Percentiles rank a stretch among this genome's conserved stretches.
phyloP scores from a whole-genome alignment of 1,139 yeast genomes.

The Pichia sp. region DNA sequence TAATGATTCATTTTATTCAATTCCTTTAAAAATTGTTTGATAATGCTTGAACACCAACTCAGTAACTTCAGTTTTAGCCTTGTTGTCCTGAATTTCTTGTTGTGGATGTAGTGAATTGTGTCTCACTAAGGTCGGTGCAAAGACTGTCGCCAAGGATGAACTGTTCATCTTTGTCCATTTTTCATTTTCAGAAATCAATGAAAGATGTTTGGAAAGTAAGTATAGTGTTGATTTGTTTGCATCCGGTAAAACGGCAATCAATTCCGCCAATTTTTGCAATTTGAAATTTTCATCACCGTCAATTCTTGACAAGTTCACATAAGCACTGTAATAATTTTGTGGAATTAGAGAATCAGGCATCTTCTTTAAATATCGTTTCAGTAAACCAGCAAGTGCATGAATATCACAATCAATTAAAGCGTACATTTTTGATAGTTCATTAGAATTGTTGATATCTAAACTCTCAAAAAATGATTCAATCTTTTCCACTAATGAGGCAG shows the following conservation, averaged over 20 bases:
- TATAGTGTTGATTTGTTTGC: constrained; percentile 59
- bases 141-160: constrained; percentile 81
- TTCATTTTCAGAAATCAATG: constrained; percentile 41
- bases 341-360: constrained; percentile 84
- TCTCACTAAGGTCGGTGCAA: constrained; percentile 89
- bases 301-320: constrained; percentile 39
- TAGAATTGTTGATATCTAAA: constrained; percentile 23
- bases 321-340: constrained; percentile 56
- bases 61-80: constrained; percentile 68
- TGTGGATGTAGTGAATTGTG: constrained; percentile 60
- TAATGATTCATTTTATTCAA: background rate
- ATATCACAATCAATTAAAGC: constrained; percentile 59
- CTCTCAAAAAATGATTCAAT: constrained; percentile 36
- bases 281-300: constrained; percentile 22
- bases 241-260: constrained; percentile 43
- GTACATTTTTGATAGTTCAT: constrained; percentile 33
- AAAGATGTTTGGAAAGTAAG: constrained; percentile 55
- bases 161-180: constrained; percentile 65
- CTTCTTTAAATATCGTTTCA: constrained; percentile 78
- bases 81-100: constrained; percentile 82
- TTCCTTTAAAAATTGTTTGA: constrained; percentile 25
- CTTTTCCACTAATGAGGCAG: constrained; percentile 63
- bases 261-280: constrained; percentile 24
- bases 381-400: constrained; percentile 77
- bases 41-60: constrained; percentile 63